Evolutionary conservation across 1,284 basidiomycete genomes (phyloP).

Genomic region (Peniophora sp.): DNA sequence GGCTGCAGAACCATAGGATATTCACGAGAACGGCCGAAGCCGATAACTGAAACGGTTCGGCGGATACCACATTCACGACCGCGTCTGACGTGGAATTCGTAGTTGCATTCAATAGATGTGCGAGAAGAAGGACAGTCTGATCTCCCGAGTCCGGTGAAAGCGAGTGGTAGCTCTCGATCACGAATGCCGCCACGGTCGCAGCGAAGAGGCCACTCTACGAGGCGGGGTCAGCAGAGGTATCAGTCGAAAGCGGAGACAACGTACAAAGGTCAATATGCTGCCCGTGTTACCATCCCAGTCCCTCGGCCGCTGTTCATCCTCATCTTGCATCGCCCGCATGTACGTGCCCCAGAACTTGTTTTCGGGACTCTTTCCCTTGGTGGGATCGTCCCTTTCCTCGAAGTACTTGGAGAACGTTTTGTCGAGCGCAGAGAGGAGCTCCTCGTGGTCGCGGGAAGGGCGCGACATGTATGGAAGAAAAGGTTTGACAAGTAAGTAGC

Average conservation of each 20-base stretch:
- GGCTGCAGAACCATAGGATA: neutral
- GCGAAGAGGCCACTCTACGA: constrained; percentile 21
- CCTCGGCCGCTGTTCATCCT: constrained; percentile 5
- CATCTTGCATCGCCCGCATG: neutral
- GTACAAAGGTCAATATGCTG: constrained; percentile 7
- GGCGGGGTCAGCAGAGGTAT: neutral
- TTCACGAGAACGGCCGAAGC: neutral
- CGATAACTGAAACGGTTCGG: neutral
- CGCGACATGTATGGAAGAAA: too few relatives aligned
- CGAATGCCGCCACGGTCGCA: constrained; percentile 18
- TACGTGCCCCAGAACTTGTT: too few relatives aligned
- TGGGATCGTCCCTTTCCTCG: too few relatives aligned
- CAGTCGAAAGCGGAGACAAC: neutral
- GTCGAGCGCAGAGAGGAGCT: too few relatives aligned
- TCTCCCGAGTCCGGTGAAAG: constrained; percentile 12
- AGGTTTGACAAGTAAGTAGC: too few relatives aligned
- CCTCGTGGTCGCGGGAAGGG: too few relatives aligned
- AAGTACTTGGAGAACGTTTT: too few relatives aligned
- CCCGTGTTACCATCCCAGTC: constrained; percentile 9
- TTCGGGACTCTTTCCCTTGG: too few relatives aligned
- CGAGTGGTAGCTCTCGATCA: constrained; percentile 15
- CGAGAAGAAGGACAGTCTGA: constrained; percentile 12
- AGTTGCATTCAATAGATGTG: constrained; percentile 5
- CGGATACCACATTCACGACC: neutral
- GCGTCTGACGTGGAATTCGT: neutral